Base-by-base conservation (phyloP, 108 stramenopile genomes). In the Chaetoceros tenuissimus region DNA sequence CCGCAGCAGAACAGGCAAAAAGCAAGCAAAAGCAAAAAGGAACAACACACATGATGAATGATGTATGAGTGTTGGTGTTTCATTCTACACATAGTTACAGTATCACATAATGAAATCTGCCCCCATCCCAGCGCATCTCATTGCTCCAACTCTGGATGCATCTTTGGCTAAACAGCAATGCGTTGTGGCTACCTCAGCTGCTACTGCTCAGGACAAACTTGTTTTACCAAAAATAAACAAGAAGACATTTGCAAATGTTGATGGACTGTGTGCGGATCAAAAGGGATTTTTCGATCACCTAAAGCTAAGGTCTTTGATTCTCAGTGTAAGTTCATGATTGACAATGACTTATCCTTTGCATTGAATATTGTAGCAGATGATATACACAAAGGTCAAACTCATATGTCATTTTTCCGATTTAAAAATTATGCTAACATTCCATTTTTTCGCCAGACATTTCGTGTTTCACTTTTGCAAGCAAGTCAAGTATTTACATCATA, bases 211-310 rank as follows among this genome's bases (percentile, higher is more conserved):
- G 34, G 34, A 40, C 13, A 40, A 40, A 40, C 13, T 40, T 40
- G 34, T 40, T 40, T 13, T 40, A 5, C 34, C 34, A 13, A 13
- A 13, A 13, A 40, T 10, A 5, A 40, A 40, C 34, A 40, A 40
- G 13, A 40, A 5, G 5, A 40, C 34, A 40, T n/a, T n/a, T n/a
- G 13, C 34, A 5, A 13, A 40, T 40, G 13, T 13, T 26, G 8
- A 50, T 44, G 51, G 46, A 0, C 46, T 60, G 1, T 65, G 64
- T 40, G 22, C 54, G 24, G 51, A 57, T 28, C 58, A 60, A 34
- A 66, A 63, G 43, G 71, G 71, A n/a, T 62, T 68, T 28, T 65
- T 72, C 16, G 71, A 72, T 46, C 77, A 78, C 59, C 66, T 69
- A 46, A 55, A 63, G 43, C 62, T 58, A 16, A 29, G 51, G 3